Base-by-base conservation (phyloP, 1,284 basidiomycete species). In the Ustilago bromivora region DNA sequence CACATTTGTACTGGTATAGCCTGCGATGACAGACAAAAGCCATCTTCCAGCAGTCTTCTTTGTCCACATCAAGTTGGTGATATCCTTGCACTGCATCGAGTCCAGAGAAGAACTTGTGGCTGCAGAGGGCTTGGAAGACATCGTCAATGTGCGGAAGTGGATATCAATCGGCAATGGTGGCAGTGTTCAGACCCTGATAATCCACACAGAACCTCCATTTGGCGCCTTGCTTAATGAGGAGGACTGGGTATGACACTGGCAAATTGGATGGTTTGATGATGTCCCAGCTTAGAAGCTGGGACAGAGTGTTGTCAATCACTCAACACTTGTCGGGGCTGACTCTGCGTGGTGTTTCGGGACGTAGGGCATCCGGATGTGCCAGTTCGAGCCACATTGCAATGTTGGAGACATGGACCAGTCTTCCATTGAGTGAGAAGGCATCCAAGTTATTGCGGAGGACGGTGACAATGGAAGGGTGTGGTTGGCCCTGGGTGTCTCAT, bases 201-300 rank as follows among this genome's bases (percentile, higher is more conserved):
- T 54, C 34, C 12, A 54, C 52, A 36, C 52, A 54, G 34, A 54
- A 54, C 1, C 52, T 13, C 52, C 52, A 54, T 7, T 54, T 54
- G 28, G n/a, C 1, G 13, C 52, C 52, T 28, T 54, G 52, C 6
- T 19, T 35, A 2, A 54, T 9, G 8, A 54, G 52, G 1, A 54
- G 34, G 12, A 54, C 34, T 1, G 35, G 52, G 8, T 54, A 54
- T 1, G 10, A 54, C 1, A 54, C 34, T 10, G 12, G 11, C 0
- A 35, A 54, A 11, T 31, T 13, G 11, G 34, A 54, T 1, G 34
- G 52, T 38, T 54, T 31, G 1, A 54, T 36, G 32, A 54, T 5
- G 17, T 54, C 52, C 52, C 52, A 54, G 52, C 36, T 34, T 3
- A 36, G 9, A 1, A 54, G 52, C 34, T 54, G 52, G 36, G 38